phyloP scores from a whole-genome alignment of 1,284 basidiomycete genomes.

The Sutorius eximius region DNA sequence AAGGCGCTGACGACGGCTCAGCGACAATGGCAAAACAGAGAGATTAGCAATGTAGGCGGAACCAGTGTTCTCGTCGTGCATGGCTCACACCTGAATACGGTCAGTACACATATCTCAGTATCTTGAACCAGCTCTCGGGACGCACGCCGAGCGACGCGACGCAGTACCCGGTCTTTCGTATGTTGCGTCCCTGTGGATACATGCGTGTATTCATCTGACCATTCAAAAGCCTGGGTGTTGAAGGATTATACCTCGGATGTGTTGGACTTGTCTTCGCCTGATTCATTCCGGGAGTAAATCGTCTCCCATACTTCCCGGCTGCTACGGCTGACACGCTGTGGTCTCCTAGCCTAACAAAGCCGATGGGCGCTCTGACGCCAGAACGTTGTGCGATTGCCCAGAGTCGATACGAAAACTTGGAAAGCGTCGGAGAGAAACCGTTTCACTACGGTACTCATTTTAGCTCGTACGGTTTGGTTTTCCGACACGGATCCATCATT shows the following conservation, averaged over 20 bases:
- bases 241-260: conserved; percentile 79
- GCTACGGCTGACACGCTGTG: conserved; percentile 6
- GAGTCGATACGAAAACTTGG: conserved; percentile 73
- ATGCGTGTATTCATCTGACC: not conserved
- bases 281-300: conserved; percentile 77
- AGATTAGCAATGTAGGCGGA: conserved; percentile 80
- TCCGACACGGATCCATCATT: not conserved
- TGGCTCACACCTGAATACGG: not conserved
- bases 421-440: conserved; percentile 81
- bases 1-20: conserved; percentile 73
- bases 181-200: conserved; percentile 30
- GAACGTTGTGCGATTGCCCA: conserved; percentile 72
- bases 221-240: conserved; percentile 74
- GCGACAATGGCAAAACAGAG: conserved; percentile 80
- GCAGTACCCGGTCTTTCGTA: conserved; percentile 94
- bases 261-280: conserved; percentile 67
- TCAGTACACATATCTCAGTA: conserved; percentile 84
- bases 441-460: conserved; percentile 97
- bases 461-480: conserved; percentile 53
- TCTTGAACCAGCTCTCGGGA: conserved; percentile 87
- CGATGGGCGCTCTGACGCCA: conserved; percentile 89
- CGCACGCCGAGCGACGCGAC: conserved; percentile 93
- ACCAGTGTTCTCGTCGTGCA: not conserved
- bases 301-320: not conserved
- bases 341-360: conserved; percentile 63